Base-by-base conservation (phyloP, 169 alveolate species). In the Plasmodium gonderi region DNA sequence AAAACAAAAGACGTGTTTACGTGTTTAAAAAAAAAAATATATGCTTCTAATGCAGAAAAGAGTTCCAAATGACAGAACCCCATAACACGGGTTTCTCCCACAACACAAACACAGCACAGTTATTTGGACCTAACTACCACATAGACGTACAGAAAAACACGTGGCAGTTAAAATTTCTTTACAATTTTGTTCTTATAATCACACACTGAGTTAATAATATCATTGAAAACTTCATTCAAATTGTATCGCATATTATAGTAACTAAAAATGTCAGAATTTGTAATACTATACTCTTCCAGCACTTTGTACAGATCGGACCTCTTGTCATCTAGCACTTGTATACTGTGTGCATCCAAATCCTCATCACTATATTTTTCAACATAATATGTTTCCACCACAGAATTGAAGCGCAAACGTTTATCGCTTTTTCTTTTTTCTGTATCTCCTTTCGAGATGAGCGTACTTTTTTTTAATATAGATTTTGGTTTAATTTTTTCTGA, bases 371-470 rank as follows among this genome's bases (percentile, higher is more conserved):
- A 74, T 20, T 85, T 85, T 14, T 85, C 92, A 49, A 85, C 49
- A 26, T 72, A 85, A 11, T 74, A 75, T 2, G 92, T 85, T 85
- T 85, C 87, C 20, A 85, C 87, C 20, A 65, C 33, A 49, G 54
- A n/a, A 51, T 74, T 85, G 78, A 85, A 85, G n/a, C 92, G 78
- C 38, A 85, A 65, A 51, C 68, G 78, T 36, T 49, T 85, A 7
- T 51, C 23, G n/a, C 20, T 49, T 14, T 51, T 74, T 14, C 40
- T 60, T 74, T 74, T 85, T 20, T 17, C 17, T 26, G 23, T 14
- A 8, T 65, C 40, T 2, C 36, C 65, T 44, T 64, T 20, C 51
- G 14, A 14, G n/a, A 4, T 8, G n/a, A 76, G 40, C 9, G 38
- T 2, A 29, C 40, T 74, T 31, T 85, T 85, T 64, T 85, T 85